phyloP scores from a whole-genome alignment of 2,329 filamentous ascomycete species.

The Fusarium continuum region DNA sequence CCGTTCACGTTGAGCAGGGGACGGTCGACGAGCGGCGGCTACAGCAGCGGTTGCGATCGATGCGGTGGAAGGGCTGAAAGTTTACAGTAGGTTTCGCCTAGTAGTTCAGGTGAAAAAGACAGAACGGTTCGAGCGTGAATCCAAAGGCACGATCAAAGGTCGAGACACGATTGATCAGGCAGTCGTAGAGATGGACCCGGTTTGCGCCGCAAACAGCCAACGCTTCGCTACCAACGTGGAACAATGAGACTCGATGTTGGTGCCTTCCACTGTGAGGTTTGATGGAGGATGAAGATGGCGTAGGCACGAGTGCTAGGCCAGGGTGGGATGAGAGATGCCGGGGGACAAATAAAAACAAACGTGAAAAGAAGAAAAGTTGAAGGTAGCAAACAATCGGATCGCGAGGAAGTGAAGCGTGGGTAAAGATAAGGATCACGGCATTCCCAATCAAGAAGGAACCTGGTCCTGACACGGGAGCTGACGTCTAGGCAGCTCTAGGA shows the following conservation, averaged over 20 bases:
- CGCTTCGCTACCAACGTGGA: constrained; percentile 25
- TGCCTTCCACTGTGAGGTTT: constrained; percentile 11
- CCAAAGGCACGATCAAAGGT: neutral
- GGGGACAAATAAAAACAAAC: neutral
- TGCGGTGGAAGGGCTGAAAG: neutral
- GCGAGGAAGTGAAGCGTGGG: constrained; percentile 18
- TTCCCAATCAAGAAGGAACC: constrained; percentile 34
- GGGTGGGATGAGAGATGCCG: neutral
- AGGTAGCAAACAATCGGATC: constrained; percentile 25
- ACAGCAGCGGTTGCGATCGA: neutral
- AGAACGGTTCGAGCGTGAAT: neutral
- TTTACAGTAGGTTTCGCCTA: neutral
- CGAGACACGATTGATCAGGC: constrained; percentile 8
- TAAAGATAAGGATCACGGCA: constrained; percentile 35
- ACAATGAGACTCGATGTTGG: constrained; percentile 20
- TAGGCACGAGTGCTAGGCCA: neutral
- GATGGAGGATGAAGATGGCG: constrained; percentile 2
- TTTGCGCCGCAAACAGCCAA: constrained; percentile 35
- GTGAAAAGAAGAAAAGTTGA: constrained; percentile 5
- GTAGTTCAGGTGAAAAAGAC: neutral
- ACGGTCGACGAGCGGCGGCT: neutral
- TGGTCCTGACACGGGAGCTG: constrained; percentile 31
- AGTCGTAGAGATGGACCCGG: constrained; percentile 23
- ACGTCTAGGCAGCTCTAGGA: constrained; percentile 34
- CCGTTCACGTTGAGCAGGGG: constrained; percentile 18